These are phyloP conservation scores for Ustanciosporium gigantosporum DNA, from an alignment of 1,284 basidiomycete genomes.

Conservation along the genomic window DNA sequence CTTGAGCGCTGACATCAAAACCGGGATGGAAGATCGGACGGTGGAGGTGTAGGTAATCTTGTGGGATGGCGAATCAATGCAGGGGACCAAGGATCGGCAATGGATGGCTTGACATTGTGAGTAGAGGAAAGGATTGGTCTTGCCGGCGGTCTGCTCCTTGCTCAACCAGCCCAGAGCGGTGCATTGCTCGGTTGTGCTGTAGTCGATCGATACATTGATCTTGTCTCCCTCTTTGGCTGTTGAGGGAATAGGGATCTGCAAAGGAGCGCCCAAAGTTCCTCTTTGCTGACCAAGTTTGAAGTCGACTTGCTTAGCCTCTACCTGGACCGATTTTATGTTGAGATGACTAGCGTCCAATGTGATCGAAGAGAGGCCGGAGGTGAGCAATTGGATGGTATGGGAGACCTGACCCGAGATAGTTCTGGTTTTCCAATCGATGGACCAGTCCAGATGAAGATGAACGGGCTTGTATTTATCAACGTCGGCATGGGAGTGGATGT, in stretches of 20 bases:
- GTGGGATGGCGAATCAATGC: slow-evolving; percentile 58
- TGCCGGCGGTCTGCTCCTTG: slow-evolving; percentile 85
- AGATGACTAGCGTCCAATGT: slow-evolving; percentile 81
- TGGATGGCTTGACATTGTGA: slow-evolving; percentile 82
- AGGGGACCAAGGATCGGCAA: slow-evolving; percentile 45
- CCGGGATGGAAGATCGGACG: slow-evolving; percentile 46
- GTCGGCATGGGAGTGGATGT: slow-evolving; percentile 54
- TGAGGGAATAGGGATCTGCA: slow-evolving; percentile 61
- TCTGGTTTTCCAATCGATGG: slow-evolving; percentile 74
- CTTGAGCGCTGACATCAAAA: slow-evolving; percentile 59
- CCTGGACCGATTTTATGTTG: slow-evolving; percentile 68
- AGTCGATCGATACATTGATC: slow-evolving; percentile 46
- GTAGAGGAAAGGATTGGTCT: slow-evolving; percentile 79
- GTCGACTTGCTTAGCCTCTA: slow-evolving; percentile 65
- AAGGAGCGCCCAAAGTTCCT: slow-evolving; percentile 62
- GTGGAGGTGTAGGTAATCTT: slow-evolving; percentile 58
- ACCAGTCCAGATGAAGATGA: slow-evolving; percentile 72
- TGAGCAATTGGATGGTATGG: slow-evolving; percentile 70
- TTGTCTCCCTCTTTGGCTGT: slow-evolving; percentile 39
- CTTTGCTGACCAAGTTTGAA: slow-evolving; percentile 66
- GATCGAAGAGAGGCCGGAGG: slow-evolving; percentile 70
- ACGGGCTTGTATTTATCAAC: slow-evolving; percentile 45
- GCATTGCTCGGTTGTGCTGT: slow-evolving; percentile 73
- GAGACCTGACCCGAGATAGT: slow-evolving; percentile 74
- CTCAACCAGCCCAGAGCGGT: slow-evolving; percentile 92